Conservation (phyloP, 176 grass and related monocot genomes). For the Chloris gayana region DNA sequence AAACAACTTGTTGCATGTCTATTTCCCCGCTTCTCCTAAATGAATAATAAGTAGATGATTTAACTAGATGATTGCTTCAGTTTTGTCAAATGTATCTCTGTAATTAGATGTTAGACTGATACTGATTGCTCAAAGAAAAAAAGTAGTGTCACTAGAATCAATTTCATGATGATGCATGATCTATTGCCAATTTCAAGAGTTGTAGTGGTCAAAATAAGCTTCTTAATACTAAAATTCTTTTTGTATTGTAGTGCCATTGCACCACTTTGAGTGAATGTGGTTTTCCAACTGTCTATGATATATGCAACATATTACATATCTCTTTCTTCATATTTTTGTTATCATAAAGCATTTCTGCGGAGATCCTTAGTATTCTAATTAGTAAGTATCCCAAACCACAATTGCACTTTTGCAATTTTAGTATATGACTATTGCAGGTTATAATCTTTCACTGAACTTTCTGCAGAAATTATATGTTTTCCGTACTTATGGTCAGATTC, state of each 20-base stretch:
- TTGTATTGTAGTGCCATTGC: neutral
- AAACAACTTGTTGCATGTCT: neutral
- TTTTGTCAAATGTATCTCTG: slow-evolving; percentile 1
- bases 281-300: neutral
- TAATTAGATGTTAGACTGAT: neutral
- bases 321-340: neutral
- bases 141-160: neutral
- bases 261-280: neutral
- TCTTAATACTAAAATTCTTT: neutral
- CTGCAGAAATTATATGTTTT: neutral
- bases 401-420: neutral
- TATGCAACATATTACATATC: neutral
- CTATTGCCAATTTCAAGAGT: neutral
- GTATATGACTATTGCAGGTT: neutral
- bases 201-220: neutral
- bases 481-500: neutral
- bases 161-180: neutral
- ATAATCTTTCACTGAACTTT: slow-evolving; percentile 4
- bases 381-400: neutral
- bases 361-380: neutral
- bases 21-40: neutral
- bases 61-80: neutral
- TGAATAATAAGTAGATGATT: neutral
- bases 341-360: neutral
- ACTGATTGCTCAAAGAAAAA: too few species aligned